A percentile compares a stretch with the other conserved stretches of the same genome.
Evolutionary conservation across 768 basidiomycete genomes (phyloP).

Genomic region (Naganishia kalamii): DNA sequence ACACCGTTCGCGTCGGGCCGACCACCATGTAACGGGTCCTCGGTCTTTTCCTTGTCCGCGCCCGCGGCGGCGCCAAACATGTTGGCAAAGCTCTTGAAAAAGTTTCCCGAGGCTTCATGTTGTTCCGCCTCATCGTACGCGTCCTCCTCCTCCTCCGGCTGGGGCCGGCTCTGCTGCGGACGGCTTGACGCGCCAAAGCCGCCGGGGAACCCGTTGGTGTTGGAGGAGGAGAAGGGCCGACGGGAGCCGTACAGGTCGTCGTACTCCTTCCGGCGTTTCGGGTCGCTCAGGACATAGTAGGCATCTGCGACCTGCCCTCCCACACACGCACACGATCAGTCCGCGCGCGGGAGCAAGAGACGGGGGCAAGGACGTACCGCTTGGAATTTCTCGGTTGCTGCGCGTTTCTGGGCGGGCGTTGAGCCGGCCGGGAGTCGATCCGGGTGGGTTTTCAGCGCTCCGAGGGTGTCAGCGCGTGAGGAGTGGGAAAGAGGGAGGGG

Average conservation of each 20-base stretch:
- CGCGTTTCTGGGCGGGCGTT: slow-evolving; percentile 61
- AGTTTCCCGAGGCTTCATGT: slow-evolving; percentile 58
- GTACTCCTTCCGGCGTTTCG: slow-evolving; percentile 50
- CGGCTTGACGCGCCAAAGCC: slow-evolving; percentile 20
- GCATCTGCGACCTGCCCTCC: slow-evolving; percentile 79
- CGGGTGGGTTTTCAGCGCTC: slow-evolving; percentile 68
- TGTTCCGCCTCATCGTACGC: slow-evolving; percentile 27
- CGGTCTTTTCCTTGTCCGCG: slow-evolving; percentile 22
- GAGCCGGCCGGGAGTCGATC: slow-evolving; percentile 66
- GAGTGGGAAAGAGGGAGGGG: background rate
- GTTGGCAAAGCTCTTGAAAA: slow-evolving; percentile 68
- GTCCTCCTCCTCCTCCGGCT: slow-evolving; percentile 16
- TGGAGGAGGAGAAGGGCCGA: no score
- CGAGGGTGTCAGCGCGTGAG: background rate
- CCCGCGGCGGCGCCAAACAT: slow-evolving; percentile 58
- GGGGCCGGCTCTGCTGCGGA: background rate
- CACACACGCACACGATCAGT: background rate
- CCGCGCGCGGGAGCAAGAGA: background rate
- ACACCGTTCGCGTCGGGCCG: slow-evolving; percentile 71
- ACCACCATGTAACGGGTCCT: slow-evolving; percentile 23
- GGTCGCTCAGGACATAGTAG: slow-evolving; percentile 84
- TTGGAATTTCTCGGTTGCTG: slow-evolving; percentile 78
- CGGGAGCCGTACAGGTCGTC: slow-evolving; percentile 37
- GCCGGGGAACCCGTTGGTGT: slow-evolving; percentile 14
- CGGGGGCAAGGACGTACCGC: slow-evolving; percentile 47